A percentile compares a stretch with the other conserved stretches of the same genome.
Evolutionary conservation across 139 green algal genomes (phyloP).

Genomic region (Pleodorina starrii): DNA sequence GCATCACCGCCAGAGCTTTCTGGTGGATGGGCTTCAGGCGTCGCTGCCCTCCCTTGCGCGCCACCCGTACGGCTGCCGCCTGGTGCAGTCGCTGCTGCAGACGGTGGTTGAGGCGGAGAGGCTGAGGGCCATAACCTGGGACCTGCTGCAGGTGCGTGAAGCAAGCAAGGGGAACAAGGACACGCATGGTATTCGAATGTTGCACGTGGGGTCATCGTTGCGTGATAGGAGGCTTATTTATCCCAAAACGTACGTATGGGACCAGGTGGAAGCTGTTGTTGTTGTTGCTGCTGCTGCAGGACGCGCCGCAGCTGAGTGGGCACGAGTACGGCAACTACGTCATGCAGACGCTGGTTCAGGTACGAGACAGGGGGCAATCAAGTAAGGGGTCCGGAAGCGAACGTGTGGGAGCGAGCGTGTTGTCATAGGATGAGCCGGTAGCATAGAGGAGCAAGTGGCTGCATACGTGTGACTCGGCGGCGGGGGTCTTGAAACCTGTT

Average conservation of each 20-base stretch:
- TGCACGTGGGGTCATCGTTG: not conserved
- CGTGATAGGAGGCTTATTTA: not conserved
- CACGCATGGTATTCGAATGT: not conserved
- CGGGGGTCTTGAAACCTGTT: too few relatives aligned
- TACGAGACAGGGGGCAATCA: not conserved
- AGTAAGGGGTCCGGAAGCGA: not conserved
- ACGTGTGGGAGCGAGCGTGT: not conserved
- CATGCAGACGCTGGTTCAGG: slow-evolving; percentile 42
- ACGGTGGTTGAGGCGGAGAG: slow-evolving; percentile 12
- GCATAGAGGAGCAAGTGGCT: not conserved
- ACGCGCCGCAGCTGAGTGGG: slow-evolving; percentile 27
- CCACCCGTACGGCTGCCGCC: slow-evolving; percentile 40
- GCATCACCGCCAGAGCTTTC: slow-evolving; percentile 31
- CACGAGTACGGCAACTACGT: slow-evolving; percentile 54
- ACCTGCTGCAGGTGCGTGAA: slow-evolving; percentile 24
- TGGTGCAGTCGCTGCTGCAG: slow-evolving; percentile 39
- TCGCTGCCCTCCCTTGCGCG: slow-evolving; percentile 30
- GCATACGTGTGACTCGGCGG: too few relatives aligned
- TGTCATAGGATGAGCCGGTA: not conserved
- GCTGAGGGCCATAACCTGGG: not conserved
- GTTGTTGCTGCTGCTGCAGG: not conserved
- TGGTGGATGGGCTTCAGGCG: slow-evolving; percentile 32
- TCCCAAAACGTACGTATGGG: not conserved
- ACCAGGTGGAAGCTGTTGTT: not conserved
- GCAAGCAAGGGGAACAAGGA: not conserved